Percentiles rank a stretch among this genome's conserved stretches.
Evolutionary conservation across 805 yeast species (phyloP).

Genomic region (Lipomyces yamadae): DNA sequence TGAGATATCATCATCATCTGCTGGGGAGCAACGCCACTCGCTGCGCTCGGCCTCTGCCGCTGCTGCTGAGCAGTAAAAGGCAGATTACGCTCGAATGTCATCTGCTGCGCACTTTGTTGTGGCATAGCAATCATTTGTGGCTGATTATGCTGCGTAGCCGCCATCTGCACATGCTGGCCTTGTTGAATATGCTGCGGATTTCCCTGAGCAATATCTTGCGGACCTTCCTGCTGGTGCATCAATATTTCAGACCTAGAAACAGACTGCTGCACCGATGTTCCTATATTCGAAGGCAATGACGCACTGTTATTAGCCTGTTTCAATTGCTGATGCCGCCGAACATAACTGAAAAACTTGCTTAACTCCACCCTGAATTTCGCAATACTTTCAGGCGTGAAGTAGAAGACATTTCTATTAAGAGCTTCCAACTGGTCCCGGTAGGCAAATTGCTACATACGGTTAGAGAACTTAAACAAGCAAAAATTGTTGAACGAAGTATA

Average conservation of each 20-base stretch:
- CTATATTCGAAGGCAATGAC: not conserved
- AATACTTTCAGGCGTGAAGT: constrained; percentile 21
- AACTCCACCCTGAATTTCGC: constrained; percentile 28
- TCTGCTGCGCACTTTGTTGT: constrained; percentile 7
- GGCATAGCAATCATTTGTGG: not conserved
- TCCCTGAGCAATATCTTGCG: constrained; percentile 10
- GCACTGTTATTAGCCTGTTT: constrained; percentile 7
- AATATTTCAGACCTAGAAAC: constrained; percentile 8
- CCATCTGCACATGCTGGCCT: not conserved
- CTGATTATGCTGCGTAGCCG: not conserved
- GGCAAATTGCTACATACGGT: constrained; percentile 23
- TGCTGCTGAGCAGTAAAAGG: constrained; percentile 12
- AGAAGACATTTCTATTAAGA: constrained; percentile 20
- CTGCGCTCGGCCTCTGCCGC: constrained; percentile 7
- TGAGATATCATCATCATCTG: constrained; percentile 16
- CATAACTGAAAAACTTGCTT: constrained; percentile 26
- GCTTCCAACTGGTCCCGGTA: constrained; percentile 34
- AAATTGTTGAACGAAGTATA: constrained; percentile 4
- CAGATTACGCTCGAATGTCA: constrained; percentile 15
- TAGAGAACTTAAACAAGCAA: not conserved
- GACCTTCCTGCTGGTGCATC: constrained; percentile 18
- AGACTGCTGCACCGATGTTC: not conserved
- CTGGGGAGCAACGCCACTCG: constrained; percentile 5
- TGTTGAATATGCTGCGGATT: constrained; percentile 16
- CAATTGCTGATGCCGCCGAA: constrained; percentile 23